Base-by-base conservation (phyloP, 1,284 basidiomycete species). In the Puccinia coronata region DNA sequence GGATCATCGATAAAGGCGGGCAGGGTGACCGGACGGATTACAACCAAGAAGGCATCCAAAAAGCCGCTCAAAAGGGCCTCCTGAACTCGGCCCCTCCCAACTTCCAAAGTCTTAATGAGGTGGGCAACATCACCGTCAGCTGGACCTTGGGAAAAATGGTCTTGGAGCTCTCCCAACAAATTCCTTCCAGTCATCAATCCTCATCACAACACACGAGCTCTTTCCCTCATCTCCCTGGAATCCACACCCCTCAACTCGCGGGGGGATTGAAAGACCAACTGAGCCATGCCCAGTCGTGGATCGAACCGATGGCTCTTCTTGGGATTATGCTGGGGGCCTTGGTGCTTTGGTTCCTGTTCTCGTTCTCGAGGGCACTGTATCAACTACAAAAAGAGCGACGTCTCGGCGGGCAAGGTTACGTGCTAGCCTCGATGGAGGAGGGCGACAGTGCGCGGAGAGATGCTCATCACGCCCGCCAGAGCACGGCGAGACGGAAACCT, bases 141-240 rank as follows among this genome's bases (percentile, higher is more conserved):
- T 99, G 96, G 96, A 98, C 96, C 2, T 88, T 99, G 41, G 96
- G 97, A 65, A 98, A 98, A 87, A 98, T 98, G 91, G 95, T 99
- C 0, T 89, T 98, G 51, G 96, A 98, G 87, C 96, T 96, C 14
- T 80, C 78, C 16, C 51, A 80, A 49, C 63, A 47, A 23, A n/a
- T 57, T 31, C 47, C 75, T 25, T 59, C 78, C 20, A 31, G 20
- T 12, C 61, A 39, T n/a, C 28, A 28, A 14, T 14, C 59, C 20
- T 47, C 74, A 41, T 20, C 31, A 28, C 23, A 53, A 34, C 20
- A 31, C 36, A 9, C 28, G 36, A 14, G 31, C 31, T 47, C 61
- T 12, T 47, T 49, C 69, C 31, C 14, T 77, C 41, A 28, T 31
- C 28, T 51, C 23, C 61, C 43, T 67, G 61, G 63, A 36, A 63